Percentiles rank a stretch among this genome's conserved stretches.
These are phyloP conservation scores for Hylodesmum podocarpum DNA, from an alignment of 306 rosid species.

Conservation along the genomic window DNA sequence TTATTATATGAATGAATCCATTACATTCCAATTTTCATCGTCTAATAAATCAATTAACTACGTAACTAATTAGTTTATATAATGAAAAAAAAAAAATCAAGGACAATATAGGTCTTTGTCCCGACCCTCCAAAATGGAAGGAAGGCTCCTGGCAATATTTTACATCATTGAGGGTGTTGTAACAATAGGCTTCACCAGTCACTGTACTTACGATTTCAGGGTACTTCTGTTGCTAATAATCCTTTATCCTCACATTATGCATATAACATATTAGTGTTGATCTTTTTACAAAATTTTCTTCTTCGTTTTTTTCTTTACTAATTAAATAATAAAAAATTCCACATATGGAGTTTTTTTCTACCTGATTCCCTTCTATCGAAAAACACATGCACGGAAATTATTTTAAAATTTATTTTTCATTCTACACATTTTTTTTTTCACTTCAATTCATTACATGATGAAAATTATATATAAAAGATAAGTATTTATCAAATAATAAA, in stretches of 20 bases:
- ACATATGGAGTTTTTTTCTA: too few relatives aligned
- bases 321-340: too few relatives aligned
- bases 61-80: neutral
- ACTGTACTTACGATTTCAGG: slow-evolving; percentile 30
- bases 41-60: neutral
- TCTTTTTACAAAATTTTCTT: too few relatives aligned
- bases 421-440: too few relatives aligned
- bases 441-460: too few relatives aligned
- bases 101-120: slow-evolving; percentile 40
- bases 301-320: too few relatives aligned
- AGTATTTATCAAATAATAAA: too few relatives aligned
- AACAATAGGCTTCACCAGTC: slow-evolving; percentile 47
- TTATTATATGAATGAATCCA: too few relatives aligned
- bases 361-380: too few relatives aligned
- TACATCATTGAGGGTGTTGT: slow-evolving; percentile 26
- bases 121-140: slow-evolving; percentile 63
- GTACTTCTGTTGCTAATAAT: slow-evolving; percentile 47
- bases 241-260: slow-evolving; percentile 35
- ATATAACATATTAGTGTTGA: slow-evolving; percentile 48
- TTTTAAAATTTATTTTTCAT: too few relatives aligned
- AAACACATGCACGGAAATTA: too few relatives aligned
- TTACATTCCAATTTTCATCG: neutral
- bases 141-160: slow-evolving; percentile 33
- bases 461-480: too few relatives aligned
- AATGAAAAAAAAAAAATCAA: slow-evolving; percentile 8